Conservation (phyloP, 176 grass and related monocot genomes). For the maize (Zea mays) region DNA sequence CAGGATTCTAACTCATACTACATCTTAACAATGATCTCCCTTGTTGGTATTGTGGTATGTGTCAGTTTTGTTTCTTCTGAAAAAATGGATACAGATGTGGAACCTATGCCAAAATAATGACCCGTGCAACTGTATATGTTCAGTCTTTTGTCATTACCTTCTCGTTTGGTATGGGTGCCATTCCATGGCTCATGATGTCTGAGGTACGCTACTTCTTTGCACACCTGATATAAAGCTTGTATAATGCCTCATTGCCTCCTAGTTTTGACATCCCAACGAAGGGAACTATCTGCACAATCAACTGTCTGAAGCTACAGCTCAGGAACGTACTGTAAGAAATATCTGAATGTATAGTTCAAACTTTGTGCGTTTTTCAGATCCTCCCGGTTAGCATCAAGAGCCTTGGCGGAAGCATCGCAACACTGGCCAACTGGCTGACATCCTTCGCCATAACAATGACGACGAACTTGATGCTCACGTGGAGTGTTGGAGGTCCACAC, state of each 20-base stretch:
- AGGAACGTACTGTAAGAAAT: not conserved
- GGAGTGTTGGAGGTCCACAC: constrained; percentile 79
- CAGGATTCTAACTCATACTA: constrained; percentile 57
- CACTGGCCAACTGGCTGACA: constrained; percentile 84
- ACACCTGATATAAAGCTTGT: not conserved
- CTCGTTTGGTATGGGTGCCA: constrained; percentile 86
- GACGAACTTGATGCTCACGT: constrained; percentile 81
- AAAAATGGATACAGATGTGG: constrained; percentile 17
- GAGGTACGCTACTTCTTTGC: constrained; percentile 56
- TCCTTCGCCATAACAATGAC: constrained; percentile 90
- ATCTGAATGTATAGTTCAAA: not conserved
- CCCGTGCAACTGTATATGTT: constrained; percentile 26
- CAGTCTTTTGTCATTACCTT: constrained; percentile 79
- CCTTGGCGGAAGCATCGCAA: constrained; percentile 76
- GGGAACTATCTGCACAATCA: constrained; percentile 12
- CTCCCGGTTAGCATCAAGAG: constrained; percentile 81
- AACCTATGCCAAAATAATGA: not conserved
- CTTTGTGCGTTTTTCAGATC: constrained; percentile 39
- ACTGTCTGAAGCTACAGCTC: not conserved
- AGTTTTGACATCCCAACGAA: not conserved
- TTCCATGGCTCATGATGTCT: constrained; percentile 99
- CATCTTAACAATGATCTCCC: constrained; percentile 69
- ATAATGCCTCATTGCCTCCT: not conserved
- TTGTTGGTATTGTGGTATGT: constrained; percentile 83
- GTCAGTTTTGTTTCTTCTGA: constrained; percentile 5